Evolutionary conservation across 2,329 filamentous ascomycete species (phyloP).

Genomic region (Cadophora malorum): DNA sequence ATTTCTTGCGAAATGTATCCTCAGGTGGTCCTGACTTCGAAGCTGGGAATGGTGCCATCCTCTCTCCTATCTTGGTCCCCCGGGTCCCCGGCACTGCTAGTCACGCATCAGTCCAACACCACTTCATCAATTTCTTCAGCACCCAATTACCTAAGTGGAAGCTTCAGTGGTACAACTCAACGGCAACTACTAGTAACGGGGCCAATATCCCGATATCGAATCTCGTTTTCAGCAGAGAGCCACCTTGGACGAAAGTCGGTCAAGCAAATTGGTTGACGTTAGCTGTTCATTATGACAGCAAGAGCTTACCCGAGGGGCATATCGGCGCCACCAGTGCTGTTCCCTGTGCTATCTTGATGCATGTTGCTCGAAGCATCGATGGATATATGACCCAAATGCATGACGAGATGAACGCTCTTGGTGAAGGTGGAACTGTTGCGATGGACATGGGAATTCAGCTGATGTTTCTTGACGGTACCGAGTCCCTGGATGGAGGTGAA

Average conservation of each 20-base stretch:
- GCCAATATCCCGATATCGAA: slow-evolving; percentile 81
- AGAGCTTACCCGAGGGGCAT: slow-evolving; percentile 78
- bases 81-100: slow-evolving; percentile 85
- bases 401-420: slow-evolving; percentile 70
- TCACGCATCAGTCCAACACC: slow-evolving; percentile 71
- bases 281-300: slow-evolving; percentile 74
- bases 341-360: slow-evolving; percentile 88
- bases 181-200: slow-evolving; percentile 75
- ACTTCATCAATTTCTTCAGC: slow-evolving; percentile 82
- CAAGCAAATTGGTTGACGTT: slow-evolving; percentile 82
- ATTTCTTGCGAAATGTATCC: slow-evolving; percentile 72
- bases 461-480: slow-evolving; percentile 86
- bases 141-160: slow-evolving; percentile 76
- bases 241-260: slow-evolving; percentile 75
- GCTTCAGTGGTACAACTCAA: slow-evolving; percentile 83
- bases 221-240: slow-evolving; percentile 82
- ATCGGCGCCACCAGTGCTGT: slow-evolving; percentile 89
- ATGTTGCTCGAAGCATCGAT: slow-evolving; percentile 79
- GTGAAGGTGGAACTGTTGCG: slow-evolving; percentile 60
- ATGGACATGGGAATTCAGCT: slow-evolving; percentile 82
- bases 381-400: slow-evolving; percentile 72
- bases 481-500: slow-evolving; percentile 82
- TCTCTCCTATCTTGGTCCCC: slow-evolving; percentile 82
- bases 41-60: slow-evolving; percentile 72
- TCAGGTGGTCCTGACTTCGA: slow-evolving; percentile 75